Evolutionary conservation across 2,329 filamentous ascomycete genomes (phyloP), one percentile per base, ranked within the genome.

Genomic region (Huntiella moniliformis): DNA sequence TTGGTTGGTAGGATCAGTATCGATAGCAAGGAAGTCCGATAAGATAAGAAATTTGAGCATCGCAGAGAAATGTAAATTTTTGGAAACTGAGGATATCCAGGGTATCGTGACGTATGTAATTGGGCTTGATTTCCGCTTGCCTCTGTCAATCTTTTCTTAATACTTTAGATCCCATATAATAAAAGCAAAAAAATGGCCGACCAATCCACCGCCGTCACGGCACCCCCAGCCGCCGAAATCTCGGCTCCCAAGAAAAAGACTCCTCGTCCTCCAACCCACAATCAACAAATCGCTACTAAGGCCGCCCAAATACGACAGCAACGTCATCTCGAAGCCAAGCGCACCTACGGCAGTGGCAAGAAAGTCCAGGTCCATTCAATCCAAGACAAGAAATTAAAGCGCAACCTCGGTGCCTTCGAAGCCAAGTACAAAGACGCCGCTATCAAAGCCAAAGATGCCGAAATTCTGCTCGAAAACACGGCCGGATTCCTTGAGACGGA

Each of bases 391-490:
- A 98, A 96, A 61, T 64, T 96, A 51, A 79, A 85, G 42, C 73
- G 76, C 10, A 93, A 84, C 52, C 65, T 98, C 42, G 79, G 77
- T 57, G 69, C 69, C 2, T 70, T 95, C 39, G 91, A 98, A 59
- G 66, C 67, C 50, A 91, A 91, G 60, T 88, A 86, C 63, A 75
- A 86, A 56, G 73, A 80, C 54, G 88, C 88, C 1, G 67, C 82
- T 1, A 62, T 92, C 33, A 79, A 82, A 60, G 86, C 91, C 12
- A 93, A 94, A 63, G 88, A 95, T 67, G 85, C 88, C 16, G 91
- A 98, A 63, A 91, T 98, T 48, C 65, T 98, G 54, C 73, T 93
- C 46, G 88, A 96, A 62, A 84, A 94, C 59, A 74, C 79, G 5
- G 67, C 73, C 8, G 91, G 91, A 5, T 92, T 93, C 55, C 67